Evolutionary conservation across 2,329 filamentous ascomycete genomes (phyloP).

Genomic region (Colletotrichum agaves): DNA sequence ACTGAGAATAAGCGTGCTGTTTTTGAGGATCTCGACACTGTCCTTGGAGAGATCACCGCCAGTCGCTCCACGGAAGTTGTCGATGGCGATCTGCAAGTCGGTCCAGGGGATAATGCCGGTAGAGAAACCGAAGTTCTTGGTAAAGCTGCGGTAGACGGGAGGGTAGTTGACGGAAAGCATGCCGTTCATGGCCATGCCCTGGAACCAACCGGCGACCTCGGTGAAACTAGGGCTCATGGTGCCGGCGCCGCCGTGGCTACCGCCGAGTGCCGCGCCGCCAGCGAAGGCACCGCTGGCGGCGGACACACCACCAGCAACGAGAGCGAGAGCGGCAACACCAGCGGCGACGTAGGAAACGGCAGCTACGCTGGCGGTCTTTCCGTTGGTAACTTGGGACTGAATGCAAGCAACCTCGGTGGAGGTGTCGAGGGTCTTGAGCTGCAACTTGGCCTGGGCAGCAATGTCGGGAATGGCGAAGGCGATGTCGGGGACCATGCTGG

Average conservation of each 20-base stretch:
- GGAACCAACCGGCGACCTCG: conserved; percentile 90
- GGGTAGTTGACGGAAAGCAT: conserved; percentile 95
- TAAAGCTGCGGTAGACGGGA: conserved; percentile 86
- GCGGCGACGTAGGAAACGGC: conserved; percentile 87
- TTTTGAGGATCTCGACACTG: conserved; percentile 79
- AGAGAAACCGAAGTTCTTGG: conserved; percentile 94
- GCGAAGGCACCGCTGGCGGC: conserved; percentile 72
- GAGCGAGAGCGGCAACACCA: conserved; percentile 85
- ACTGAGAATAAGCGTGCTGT: conserved; percentile 78
- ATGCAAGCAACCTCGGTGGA: conserved; percentile 76
- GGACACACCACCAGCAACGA: conserved; percentile 77
- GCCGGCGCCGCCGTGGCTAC: conserved; percentile 67
- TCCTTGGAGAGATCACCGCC: conserved; percentile 88
- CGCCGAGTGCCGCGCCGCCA: conserved; percentile 60
- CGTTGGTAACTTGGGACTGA: conserved; percentile 83
- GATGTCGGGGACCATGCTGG: conserved; percentile 83
- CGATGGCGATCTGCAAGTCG: conserved; percentile 83
- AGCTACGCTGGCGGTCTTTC: conserved; percentile 80
- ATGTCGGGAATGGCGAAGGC: conserved; percentile 93
- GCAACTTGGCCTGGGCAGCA: conserved; percentile 82
- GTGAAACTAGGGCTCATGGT: conserved; percentile 84
- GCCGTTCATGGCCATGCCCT: conserved; percentile 92
- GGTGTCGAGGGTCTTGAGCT: conserved; percentile 72
- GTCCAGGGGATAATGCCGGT: conserved; percentile 86
- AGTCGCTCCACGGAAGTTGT: conserved; percentile 81